Evolutionary conservation across 2,329 filamentous ascomycete genomes (phyloP), one percentile per base, ranked within the genome.

Genomic region (Ophiostoma pallidulum): DNA sequence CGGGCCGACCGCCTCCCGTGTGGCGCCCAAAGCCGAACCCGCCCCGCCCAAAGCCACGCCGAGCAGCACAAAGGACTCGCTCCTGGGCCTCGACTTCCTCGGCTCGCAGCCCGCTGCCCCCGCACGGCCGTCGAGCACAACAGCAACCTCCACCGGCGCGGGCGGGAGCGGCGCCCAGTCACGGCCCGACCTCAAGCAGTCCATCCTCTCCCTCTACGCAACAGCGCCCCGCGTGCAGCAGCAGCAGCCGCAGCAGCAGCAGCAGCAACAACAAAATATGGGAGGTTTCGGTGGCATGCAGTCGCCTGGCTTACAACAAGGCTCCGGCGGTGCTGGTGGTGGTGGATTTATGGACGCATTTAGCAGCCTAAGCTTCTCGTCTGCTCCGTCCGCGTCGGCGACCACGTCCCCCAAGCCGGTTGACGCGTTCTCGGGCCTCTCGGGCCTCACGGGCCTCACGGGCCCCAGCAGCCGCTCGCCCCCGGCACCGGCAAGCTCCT

Each of bases 181-280:
- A 39, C 77, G 92, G 52, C 90, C 91, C 3, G 92, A 98, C 62
- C 71, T 98, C 51, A 98, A 98, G 67, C 91, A 96, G 65, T 97
- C 91, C 3, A 98, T 98, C 51, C 69, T 98, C 41, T 98, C 92
- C 8, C 75, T 98, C 14, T 98, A 98, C 62, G 88, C 90, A 10
- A 85, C 87, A 8, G 79, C 80, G 5, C 85, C 89, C 2, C 85
- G 88, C 60, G 80, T 86, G n/a, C 84, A 86, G 57, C 72, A 78
- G 12, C 66, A 64, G 9, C 66, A 73, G 19, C 70, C 66, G 45
- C 70, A 73, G 49, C 64, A 67, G 37, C 68, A 73, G 26, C 81
- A 84, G 61, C 64, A 66, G 31, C 68, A 84, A 60, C 70, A 71
- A 31, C 73, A 76, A 12, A 74, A 74, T 12, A 32, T 10, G 33